A percentile compares a stretch with the other conserved stretches of the same genome.
Conservation (phyloP, 495 filamentous ascomycete species). For the Tuber magnatum region DNA sequence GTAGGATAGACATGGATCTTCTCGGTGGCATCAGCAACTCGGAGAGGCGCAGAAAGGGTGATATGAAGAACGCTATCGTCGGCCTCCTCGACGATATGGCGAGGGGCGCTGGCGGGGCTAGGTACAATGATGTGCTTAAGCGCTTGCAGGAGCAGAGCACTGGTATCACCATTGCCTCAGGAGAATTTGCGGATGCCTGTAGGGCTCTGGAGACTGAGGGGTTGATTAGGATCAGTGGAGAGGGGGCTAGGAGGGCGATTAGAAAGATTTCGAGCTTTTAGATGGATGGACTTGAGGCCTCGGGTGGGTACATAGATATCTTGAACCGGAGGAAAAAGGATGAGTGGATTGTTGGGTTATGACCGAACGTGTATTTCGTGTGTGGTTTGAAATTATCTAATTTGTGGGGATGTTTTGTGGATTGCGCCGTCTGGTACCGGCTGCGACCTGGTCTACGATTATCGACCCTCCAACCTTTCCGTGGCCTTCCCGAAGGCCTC, state of each 20-base stretch:
- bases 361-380: not conserved
- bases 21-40: constrained; percentile 81
- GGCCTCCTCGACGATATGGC: constrained; percentile 69
- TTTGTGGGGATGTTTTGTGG: not conserved
- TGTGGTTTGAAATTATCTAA: not conserved
- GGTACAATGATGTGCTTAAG: constrained; percentile 67
- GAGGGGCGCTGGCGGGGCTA: constrained; percentile 55
- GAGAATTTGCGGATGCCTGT: constrained; percentile 75
- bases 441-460: not conserved
- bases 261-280: constrained; percentile 60
- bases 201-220: constrained; percentile 78
- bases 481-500: not conserved
- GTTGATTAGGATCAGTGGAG: constrained; percentile 68
- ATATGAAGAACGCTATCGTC: constrained; percentile 74
- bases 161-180: constrained; percentile 61
- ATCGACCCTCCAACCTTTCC: not conserved
- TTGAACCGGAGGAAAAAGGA: not conserved
- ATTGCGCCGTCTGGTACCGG: not conserved
- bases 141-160: constrained; percentile 63
- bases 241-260: constrained; percentile 74
- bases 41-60: constrained; percentile 70
- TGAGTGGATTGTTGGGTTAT: not conserved
- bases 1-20: constrained; percentile 92
- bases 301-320: not conserved
- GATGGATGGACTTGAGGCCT: not conserved